These are phyloP conservation scores for Cytospora paraplurivora DNA, from an alignment of 2,329 filamentous ascomycete species.

Conservation along the genomic window DNA sequence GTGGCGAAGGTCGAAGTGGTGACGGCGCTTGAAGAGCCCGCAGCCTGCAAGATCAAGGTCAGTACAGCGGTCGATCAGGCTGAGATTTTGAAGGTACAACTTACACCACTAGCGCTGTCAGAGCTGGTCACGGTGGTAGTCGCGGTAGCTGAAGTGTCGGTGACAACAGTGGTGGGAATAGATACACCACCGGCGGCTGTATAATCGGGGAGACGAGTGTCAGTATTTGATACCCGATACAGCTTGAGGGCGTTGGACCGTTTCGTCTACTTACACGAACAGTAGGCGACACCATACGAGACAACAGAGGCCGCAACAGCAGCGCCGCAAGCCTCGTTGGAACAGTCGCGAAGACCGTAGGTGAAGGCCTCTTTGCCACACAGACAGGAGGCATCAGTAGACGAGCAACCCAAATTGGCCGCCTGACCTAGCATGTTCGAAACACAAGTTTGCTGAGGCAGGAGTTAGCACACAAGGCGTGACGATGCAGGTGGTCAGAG, in stretches of 20 bases:
- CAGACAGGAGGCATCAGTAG: slow-evolving; percentile 43
- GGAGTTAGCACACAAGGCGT: slow-evolving; percentile 1
- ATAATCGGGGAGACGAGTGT: slow-evolving; percentile 17
- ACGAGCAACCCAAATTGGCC: slow-evolving; percentile 47
- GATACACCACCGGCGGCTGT: slow-evolving; percentile 41
- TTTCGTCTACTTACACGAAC: slow-evolving; percentile 39
- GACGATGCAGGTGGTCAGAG: slow-evolving; percentile 7
- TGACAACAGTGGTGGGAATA: slow-evolving; percentile 37
- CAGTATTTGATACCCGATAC: slow-evolving; percentile 24
- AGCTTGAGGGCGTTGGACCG: neutral
- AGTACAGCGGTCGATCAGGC: no score
- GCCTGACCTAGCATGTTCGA: slow-evolving; percentile 54
- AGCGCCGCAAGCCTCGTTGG: slow-evolving; percentile 44
- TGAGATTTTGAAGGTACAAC: no score
- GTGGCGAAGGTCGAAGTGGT: slow-evolving; percentile 44
- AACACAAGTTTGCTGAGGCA: slow-evolving; percentile 49
- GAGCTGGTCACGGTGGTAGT: slow-evolving; percentile 24
- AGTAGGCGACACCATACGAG: slow-evolving; percentile 44
- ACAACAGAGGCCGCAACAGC: slow-evolving; percentile 42
- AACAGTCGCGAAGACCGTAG: slow-evolving; percentile 56
- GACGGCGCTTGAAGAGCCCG: slow-evolving; percentile 32
- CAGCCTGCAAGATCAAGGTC: no score
- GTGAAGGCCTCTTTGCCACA: slow-evolving; percentile 51
- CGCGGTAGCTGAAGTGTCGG: slow-evolving; percentile 32
- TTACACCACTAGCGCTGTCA: slow-evolving; percentile 5